These are phyloP conservation scores for Trichoderma aggressivum DNA, from an alignment of 2,329 filamentous ascomycete species.

Conservation along the genomic window DNA sequence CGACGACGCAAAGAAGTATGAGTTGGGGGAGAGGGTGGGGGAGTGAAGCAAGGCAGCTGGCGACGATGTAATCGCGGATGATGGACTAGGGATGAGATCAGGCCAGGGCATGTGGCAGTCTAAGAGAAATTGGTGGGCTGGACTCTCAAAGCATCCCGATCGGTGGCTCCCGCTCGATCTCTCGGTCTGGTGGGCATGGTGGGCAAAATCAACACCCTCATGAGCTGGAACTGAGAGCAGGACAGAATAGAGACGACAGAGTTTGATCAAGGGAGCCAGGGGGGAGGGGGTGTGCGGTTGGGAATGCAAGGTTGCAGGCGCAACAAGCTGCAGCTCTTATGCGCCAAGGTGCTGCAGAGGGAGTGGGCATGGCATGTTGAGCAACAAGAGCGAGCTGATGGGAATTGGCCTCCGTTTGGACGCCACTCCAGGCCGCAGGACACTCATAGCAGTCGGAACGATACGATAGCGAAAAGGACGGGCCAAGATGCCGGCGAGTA, in stretches of 20 bases:
- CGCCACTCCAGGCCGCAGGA: conserved; percentile 11
- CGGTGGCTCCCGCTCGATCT: conserved; percentile 22
- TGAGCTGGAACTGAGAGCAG: neutral
- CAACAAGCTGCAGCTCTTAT: conserved; percentile 15
- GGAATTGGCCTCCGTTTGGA: conserved; percentile 4
- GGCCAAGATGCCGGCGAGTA: neutral
- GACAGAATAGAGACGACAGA: neutral
- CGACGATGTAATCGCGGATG: conserved; percentile 13
- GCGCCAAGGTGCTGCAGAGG: conserved; percentile 10
- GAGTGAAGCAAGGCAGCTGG: conserved; percentile 9
- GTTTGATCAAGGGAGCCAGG: conserved; percentile 5
- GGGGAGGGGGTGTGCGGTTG: conserved; percentile 11
- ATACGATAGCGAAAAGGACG: neutral
- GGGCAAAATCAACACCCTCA: conserved; percentile 5
- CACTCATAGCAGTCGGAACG: neutral
- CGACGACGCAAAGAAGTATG: conserved; percentile 12
- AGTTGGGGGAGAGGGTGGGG: conserved; percentile 1
- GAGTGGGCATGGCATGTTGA: conserved; percentile 10
- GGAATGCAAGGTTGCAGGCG: conserved; percentile 14
- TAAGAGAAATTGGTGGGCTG: neutral
- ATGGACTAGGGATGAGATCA: neutral
- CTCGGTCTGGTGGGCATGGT: conserved; percentile 15
- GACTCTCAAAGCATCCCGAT: conserved; percentile 14
- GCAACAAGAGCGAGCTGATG: conserved; percentile 11
- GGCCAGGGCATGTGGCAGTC: conserved; percentile 13